Evolutionary conservation across 2,329 filamentous ascomycete genomes (phyloP), one percentile per base, ranked within the genome.

Genomic region (Fusarium drepaniforme): DNA sequence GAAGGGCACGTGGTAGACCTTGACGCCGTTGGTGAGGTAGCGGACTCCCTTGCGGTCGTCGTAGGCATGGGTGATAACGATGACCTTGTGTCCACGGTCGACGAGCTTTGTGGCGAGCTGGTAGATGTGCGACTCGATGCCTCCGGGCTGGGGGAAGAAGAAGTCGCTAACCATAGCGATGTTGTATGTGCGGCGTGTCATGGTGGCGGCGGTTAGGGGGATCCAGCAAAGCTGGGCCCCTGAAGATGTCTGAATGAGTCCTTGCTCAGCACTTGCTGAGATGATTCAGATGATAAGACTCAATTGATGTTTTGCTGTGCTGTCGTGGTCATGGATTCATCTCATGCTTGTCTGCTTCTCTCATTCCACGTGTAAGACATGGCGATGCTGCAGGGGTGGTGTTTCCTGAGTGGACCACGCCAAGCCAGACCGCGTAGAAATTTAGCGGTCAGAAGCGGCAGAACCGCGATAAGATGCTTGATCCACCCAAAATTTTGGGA

Each of bases 61-160:
- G 83, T 98, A 98, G 28, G 95, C 94, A 84, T 99, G 97, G 0
- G 97, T 99, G 80, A 99, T 97, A 81, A 99, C 93, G 74, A 99
- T 94, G 79, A 99, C 96, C 86, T 98, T 98, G 87, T 99, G 97
- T 46, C 97, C 97, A 46, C 97, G 94, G 83, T 99, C 96, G 76
- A 98, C 95, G 77, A 99, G 91, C 89, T 98, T 99, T 67, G 93
- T 94, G 37, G 96, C 97, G 46, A 99, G 88, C 84, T 99, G 97
- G 86, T 99, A 99, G 79, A 99, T 98, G 85, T 99, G 97, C 84
- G 95, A 97, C 86, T 99, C 97, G 75, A 99, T 92, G 79, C 97
- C 97, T 81, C 97, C 96, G 63, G 97, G 96, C 81, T 98, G 96
- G 16, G 97, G 97, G 82, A 97, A 99, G 92, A 99, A 99, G 89